Percentiles rank a stretch among this genome's conserved stretches.
phyloP scores from a whole-genome alignment of 2,329 filamentous ascomycete genomes.

The Chrysosporium queenslandicum region DNA sequence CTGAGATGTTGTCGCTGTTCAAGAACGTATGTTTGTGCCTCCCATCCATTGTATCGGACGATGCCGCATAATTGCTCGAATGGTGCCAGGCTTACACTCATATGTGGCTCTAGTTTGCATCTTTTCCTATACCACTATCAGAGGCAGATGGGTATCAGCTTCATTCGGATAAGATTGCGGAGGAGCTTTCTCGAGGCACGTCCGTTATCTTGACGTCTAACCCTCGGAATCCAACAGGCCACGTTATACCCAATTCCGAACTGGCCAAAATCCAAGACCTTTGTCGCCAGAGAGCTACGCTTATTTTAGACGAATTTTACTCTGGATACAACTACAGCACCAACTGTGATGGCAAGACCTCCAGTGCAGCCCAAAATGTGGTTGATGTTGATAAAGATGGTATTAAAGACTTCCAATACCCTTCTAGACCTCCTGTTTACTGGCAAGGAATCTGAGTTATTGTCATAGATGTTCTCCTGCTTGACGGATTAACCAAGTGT shows the following conservation, averaged over 20 bases:
- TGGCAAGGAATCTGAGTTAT: no score
- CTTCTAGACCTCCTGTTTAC: constrained; percentile 4
- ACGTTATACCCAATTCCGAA: constrained; percentile 75
- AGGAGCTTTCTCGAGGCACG: constrained; percentile 77
- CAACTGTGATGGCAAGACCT: constrained; percentile 79
- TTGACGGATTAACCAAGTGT: constrained; percentile 91
- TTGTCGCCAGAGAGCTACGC: constrained; percentile 76
- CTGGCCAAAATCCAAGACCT: constrained; percentile 86
- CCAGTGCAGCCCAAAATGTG: constrained; percentile 81
- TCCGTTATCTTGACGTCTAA: constrained; percentile 90
- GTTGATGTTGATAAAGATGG: constrained; percentile 74
- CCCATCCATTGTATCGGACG: not conserved
- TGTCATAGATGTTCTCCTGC: constrained; percentile 68
- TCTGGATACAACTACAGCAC: constrained; percentile 91
- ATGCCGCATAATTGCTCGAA: no score
- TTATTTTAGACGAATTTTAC: constrained; percentile 97
- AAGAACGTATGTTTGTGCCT: constrained; percentile 52
- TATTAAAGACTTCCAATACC: constrained; percentile 18
- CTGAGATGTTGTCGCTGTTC: constrained; percentile 92
- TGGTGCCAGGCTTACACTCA: no score
- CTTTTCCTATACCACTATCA: constrained; percentile 73
- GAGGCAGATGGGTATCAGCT: constrained; percentile 87
- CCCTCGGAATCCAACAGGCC: constrained; percentile 86
- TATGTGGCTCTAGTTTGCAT: constrained; percentile 57
- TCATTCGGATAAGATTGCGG: constrained; percentile 81